Percentiles rank a stretch among this genome's conserved stretches.
Conservation (phyloP, 805 yeast genomes). For the Candida manassasensis region DNA sequence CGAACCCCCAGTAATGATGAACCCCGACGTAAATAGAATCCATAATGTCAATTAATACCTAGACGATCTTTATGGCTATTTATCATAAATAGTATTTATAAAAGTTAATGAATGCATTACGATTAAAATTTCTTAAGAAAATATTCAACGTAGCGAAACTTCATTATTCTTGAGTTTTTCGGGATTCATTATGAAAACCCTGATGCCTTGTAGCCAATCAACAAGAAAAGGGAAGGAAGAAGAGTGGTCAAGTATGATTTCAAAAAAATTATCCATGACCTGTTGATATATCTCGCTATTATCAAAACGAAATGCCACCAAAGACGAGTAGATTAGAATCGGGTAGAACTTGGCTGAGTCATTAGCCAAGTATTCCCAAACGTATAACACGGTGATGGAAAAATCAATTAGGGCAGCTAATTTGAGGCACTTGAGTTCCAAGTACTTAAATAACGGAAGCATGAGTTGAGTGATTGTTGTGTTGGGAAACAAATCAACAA, state of each 20-base stretch:
- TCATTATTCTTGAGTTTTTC: background rate
- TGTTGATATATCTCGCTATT: conserved; percentile 2
- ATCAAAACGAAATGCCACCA: conserved; percentile 2
- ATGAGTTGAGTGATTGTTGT: conserved; percentile 11
- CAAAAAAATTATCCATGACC: background rate
- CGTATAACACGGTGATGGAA: conserved; percentile 8
- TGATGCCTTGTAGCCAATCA: conserved; percentile 1
- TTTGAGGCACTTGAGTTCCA: conserved; percentile 14
- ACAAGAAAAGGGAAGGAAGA: background rate
- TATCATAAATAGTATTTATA: no score
- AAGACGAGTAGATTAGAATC: conserved; percentile 1
- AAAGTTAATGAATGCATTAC: no score
- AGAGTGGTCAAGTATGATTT: background rate
- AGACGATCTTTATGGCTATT: background rate
- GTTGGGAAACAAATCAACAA: conserved; percentile 15
- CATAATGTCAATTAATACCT: background rate
- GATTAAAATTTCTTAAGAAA: no score
- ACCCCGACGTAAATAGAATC: background rate
- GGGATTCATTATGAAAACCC: background rate
- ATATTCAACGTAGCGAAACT: no score
- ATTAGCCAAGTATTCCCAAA: conserved; percentile 7
- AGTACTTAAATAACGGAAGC: conserved; percentile 12
- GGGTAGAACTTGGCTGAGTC: conserved; percentile 2
- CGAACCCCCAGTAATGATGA: background rate
- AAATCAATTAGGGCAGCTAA: conserved; percentile 14